These are phyloP conservation scores for Triadica sebifera DNA, from an alignment of 345 rosid species.

Conservation along the genomic window DNA sequence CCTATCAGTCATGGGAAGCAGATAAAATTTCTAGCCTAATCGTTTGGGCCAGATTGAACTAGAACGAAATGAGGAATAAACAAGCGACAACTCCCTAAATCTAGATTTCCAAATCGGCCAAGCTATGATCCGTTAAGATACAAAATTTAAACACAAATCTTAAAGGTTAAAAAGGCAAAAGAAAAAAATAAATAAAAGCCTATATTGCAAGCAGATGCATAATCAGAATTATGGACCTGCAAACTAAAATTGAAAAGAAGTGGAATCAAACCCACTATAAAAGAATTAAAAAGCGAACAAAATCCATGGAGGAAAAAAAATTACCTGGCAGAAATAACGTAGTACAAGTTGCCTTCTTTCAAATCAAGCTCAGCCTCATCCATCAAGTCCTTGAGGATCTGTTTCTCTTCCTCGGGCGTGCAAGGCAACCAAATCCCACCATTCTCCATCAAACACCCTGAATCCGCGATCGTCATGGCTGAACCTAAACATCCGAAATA, in stretches of 20 bases:
- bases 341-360: constrained; percentile 75
- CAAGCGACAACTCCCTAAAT: not conserved
- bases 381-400: constrained; percentile 52
- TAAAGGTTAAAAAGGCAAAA: not conserved
- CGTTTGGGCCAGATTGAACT: not conserved
- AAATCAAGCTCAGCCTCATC: constrained; percentile 51
- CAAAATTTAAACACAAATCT: too few relatives aligned
- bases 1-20: not conserved
- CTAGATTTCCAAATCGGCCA: not conserved
- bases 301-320: not conserved
- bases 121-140: not conserved
- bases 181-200: not conserved
- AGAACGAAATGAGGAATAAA: not conserved
- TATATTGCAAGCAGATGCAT: not conserved
- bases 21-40: too few relatives aligned
- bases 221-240: too few relatives aligned
- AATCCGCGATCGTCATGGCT: constrained; percentile 53
- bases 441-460: constrained; percentile 51
- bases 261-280: not conserved
- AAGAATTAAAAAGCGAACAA: not conserved
- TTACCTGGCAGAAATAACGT: constrained; percentile 69
- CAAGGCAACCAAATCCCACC: constrained; percentile 55
- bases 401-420: constrained; percentile 64
- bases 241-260: too few relatives aligned
- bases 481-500: not conserved